Evolutionary conservation across 352 stramenopile genomes (phyloP).

Genomic region (Elongisporangium senticosum): DNA sequence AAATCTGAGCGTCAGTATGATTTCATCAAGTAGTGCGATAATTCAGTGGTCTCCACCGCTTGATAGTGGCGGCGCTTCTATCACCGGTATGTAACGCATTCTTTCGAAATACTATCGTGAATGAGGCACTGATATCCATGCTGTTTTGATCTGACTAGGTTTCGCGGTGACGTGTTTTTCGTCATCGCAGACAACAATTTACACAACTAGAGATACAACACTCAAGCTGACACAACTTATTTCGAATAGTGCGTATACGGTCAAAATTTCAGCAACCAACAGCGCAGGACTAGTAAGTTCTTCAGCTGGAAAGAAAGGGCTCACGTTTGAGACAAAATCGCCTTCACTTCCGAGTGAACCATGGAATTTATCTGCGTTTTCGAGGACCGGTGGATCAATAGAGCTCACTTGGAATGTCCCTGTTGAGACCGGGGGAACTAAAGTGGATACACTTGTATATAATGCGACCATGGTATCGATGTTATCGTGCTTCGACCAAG

Average conservation of each 20-base stretch:
- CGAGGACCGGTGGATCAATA: slow-evolving; percentile 32
- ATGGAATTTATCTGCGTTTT: slow-evolving; percentile 18
- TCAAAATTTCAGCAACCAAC: slow-evolving; percentile 47
- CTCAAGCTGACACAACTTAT: slow-evolving; percentile 23
- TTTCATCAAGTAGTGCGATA: slow-evolving; percentile 30
- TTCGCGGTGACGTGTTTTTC: background rate
- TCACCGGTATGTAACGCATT: slow-evolving; percentile 26
- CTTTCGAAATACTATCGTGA: background rate
- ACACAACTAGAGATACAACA: slow-evolving; percentile 5
- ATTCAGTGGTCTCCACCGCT: slow-evolving; percentile 32
- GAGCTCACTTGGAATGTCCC: slow-evolving; percentile 51
- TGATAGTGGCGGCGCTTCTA: slow-evolving; percentile 35
- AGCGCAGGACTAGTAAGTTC: slow-evolving; percentile 18
- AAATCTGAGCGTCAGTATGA: slow-evolving; percentile 16
- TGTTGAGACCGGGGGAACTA: slow-evolving; percentile 25
- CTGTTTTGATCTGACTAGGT: background rate
- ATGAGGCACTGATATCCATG: background rate
- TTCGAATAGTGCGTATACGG: slow-evolving; percentile 36
- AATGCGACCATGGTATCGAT: slow-evolving; percentile 33
- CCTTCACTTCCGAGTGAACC: slow-evolving; percentile 27
- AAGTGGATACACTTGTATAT: slow-evolving; percentile 31
- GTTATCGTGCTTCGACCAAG: slow-evolving; percentile 21
- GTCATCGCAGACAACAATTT: background rate
- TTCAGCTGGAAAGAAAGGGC: slow-evolving; percentile 6
- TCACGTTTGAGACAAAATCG: slow-evolving; percentile 34